phyloP scores from a whole-genome alignment of 2,329 filamentous ascomycete species.

The Aspergillus versicolor region DNA sequence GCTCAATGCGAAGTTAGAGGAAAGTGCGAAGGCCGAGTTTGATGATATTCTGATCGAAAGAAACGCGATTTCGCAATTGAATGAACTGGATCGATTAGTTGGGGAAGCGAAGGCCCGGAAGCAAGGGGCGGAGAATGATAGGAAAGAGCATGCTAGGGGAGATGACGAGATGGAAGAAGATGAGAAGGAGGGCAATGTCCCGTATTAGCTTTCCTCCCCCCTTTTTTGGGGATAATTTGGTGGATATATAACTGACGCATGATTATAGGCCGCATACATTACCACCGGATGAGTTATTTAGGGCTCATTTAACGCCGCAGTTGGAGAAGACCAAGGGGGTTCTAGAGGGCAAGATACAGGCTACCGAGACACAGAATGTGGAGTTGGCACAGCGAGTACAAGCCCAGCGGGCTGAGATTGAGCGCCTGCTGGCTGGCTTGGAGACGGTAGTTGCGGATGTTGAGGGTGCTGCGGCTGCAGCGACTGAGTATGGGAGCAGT shows the following conservation, averaged over 20 bases:
- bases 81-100: conserved; percentile 61
- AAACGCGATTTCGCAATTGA: conserved; percentile 57
- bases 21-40: conserved; percentile 59
- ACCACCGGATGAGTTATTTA: conserved; percentile 55
- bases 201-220: conserved; percentile 42
- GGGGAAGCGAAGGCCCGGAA: conserved; percentile 58
- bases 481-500: conserved; percentile 39
- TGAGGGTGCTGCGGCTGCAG: conserved; percentile 49
- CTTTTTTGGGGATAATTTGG: background rate
- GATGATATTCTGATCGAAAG: conserved; percentile 59
- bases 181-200: conserved; percentile 40
- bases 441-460: conserved; percentile 59
- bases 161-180: conserved; percentile 38
- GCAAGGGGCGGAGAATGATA: conserved; percentile 27
- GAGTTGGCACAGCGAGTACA: conserved; percentile 52
- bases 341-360: conserved; percentile 51
- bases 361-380: conserved; percentile 54
- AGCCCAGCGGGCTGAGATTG: conserved; percentile 58
- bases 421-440: conserved; percentile 53
- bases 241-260: background rate
- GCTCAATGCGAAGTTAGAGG: conserved; percentile 58
- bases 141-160: conserved; percentile 19
- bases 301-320: conserved; percentile 59
- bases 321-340: conserved; percentile 51
- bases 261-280: conserved; percentile 56